phyloP scores from a whole-genome alignment of 1,284 basidiomycete genomes.

The Neonothopanus nambi region DNA sequence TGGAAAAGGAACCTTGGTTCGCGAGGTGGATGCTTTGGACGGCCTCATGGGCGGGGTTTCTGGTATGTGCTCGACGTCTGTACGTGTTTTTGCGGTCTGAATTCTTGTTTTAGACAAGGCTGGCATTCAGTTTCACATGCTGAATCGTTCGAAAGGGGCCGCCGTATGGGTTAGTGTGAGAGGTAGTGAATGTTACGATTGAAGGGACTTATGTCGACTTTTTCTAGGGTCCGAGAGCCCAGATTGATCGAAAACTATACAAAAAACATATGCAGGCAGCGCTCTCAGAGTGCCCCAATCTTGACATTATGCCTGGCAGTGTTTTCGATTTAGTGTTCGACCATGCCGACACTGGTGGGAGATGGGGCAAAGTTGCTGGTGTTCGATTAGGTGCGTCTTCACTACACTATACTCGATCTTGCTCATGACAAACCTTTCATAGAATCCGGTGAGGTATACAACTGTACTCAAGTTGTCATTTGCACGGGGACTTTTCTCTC shows the following conservation, averaged over 20 bases:
- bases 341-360: conserved; percentile 31
- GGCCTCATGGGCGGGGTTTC: conserved; percentile 77
- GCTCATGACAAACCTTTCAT: conserved; percentile 5
- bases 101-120: conserved; percentile 66
- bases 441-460: conserved; percentile 78
- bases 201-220: neutral
- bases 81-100: neutral
- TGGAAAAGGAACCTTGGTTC: conserved; percentile 86
- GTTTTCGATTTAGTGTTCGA: conserved; percentile 81
- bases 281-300: conserved; percentile 63
- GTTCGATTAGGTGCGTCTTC: conserved; percentile 63
- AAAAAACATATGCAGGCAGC: conserved; percentile 78
- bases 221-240: conserved; percentile 80
- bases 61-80: conserved; percentile 41
- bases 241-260: conserved; percentile 85
- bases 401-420: neutral
- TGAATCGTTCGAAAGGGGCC: conserved; percentile 84
- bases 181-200: neutral
- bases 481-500: conserved; percentile 91
- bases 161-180: conserved; percentile 74
- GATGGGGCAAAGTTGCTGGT: conserved; percentile 61
- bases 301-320: conserved; percentile 71
- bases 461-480: conserved; percentile 80
- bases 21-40: conserved; percentile 87
- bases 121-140: conserved; percentile 84